Evolutionary conservation across 2,329 filamentous ascomycete genomes (phyloP).

Genomic region (Apiospora pterosperma): DNA sequence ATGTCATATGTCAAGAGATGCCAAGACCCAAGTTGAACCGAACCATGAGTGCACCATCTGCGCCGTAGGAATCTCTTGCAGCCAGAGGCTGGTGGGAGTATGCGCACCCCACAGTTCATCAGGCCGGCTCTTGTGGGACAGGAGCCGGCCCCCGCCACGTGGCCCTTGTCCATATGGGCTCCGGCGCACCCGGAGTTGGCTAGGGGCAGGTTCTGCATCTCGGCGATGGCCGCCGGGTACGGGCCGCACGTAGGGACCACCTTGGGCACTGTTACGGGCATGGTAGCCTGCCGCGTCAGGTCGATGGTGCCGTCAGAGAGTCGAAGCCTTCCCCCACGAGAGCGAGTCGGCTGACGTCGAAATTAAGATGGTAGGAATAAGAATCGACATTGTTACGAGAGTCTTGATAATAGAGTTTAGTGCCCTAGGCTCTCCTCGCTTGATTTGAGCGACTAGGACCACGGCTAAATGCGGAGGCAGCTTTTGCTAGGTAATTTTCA

Average conservation of each 20-base stretch:
- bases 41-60: too few relatives aligned
- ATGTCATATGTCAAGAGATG: too few relatives aligned
- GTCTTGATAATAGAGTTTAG: too few relatives aligned
- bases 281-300: neutral
- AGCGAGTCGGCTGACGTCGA: neutral
- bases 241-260: neutral
- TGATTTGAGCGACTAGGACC: neutral
- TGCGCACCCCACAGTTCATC: slow-evolving; percentile 27
- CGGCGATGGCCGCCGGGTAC: neutral
- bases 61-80: too few relatives aligned
- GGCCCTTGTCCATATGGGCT: slow-evolving; percentile 21
- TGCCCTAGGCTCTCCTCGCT: neutral
- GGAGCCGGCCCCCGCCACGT: slow-evolving; percentile 22
- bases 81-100: slow-evolving; percentile 24
- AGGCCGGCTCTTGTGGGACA: slow-evolving; percentile 27
- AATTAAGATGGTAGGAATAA: neutral
- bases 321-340: neutral
- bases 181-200: neutral
- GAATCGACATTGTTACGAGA: neutral
- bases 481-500: neutral
- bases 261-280: neutral
- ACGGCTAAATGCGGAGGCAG: neutral
- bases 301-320: neutral
- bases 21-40: too few relatives aligned
- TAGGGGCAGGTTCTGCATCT: neutral